These are phyloP conservation scores for Limonium bicolor DNA, from an alignment of 148 eudicot genomes.

Conservation along the genomic window DNA sequence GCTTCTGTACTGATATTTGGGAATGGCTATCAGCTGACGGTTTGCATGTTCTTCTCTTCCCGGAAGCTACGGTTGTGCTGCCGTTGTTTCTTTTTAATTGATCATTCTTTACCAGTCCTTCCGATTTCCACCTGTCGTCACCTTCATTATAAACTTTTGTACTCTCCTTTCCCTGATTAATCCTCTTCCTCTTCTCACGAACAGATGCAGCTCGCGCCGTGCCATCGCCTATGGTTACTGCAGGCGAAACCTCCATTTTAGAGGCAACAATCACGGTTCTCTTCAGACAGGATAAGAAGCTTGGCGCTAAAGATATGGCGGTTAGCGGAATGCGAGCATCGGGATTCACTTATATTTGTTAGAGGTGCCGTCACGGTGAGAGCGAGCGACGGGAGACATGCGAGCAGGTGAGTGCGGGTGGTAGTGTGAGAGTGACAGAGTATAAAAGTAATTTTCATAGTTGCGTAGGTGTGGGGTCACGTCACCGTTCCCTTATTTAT, in stretches of 20 bases:
- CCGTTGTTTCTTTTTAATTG: not conserved
- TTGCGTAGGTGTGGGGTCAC: no score
- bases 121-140: conserved; percentile 10
- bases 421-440: no score
- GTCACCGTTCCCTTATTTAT: no score
- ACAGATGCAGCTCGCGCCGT: conserved; percentile 33
- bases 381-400: no score
- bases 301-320: conserved; percentile 25
- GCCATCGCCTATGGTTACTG: conserved; percentile 5
- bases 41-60: conserved; percentile 49
- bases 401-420: no score
- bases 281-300: conserved; percentile 12
- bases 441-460: no score
- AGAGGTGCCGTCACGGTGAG: no score
- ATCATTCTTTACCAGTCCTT: conserved; percentile 6
- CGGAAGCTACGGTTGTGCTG: conserved; percentile 1
- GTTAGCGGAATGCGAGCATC: no score
- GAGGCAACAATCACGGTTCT: conserved; percentile 7
- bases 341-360: no score
- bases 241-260: conserved; percentile 5
- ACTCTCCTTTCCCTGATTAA: conserved; percentile 33
- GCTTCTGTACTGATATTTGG: conserved; percentile 20
- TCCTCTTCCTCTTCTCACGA: conserved; percentile 47
- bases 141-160: conserved; percentile 30
- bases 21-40: conserved; percentile 22